Conservation (phyloP, 176 grass and related monocot species). For the Leersia perrieri region DNA sequence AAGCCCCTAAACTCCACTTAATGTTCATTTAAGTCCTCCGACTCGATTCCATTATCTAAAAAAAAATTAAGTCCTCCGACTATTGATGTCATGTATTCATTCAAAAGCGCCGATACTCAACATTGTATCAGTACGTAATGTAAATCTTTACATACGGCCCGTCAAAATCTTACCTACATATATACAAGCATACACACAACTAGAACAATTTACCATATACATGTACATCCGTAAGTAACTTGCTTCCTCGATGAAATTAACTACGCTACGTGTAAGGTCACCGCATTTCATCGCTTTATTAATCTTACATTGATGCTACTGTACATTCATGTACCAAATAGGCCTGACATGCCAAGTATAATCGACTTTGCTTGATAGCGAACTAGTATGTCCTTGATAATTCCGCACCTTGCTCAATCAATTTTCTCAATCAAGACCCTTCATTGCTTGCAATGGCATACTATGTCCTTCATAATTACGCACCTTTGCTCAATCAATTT, state of each 20-base stretch:
- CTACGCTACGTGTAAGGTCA: not conserved
- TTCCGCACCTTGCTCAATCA: conserved; percentile 15
- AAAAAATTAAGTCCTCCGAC: too few relatives aligned
- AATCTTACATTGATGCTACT: not conserved
- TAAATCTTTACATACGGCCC: not conserved
- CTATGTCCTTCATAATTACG: not conserved
- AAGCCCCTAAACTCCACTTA: not conserved
- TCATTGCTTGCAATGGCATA: not conserved
- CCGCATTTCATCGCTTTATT: conserved; percentile 26
- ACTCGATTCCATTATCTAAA: not conserved
- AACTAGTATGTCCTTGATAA: not conserved
- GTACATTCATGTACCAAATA: not conserved
- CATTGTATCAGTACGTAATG: not conserved
- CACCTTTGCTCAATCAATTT: too few relatives aligned
- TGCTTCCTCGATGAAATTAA: not conserved
- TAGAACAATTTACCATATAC: conserved; percentile 5
- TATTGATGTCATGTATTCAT: too few relatives aligned
- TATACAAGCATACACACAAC: conserved; percentile 23
- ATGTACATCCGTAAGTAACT: not conserved
- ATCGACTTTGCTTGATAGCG: not conserved
- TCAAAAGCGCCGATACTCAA: too few relatives aligned
- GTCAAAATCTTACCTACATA: conserved; percentile 5
- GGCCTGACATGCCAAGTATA: not conserved
- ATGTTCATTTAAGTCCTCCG: not conserved
- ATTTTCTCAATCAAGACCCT: too few relatives aligned